phyloP scores from a whole-genome alignment of 768 basidiomycete species.

The Mycena galopus region DNA sequence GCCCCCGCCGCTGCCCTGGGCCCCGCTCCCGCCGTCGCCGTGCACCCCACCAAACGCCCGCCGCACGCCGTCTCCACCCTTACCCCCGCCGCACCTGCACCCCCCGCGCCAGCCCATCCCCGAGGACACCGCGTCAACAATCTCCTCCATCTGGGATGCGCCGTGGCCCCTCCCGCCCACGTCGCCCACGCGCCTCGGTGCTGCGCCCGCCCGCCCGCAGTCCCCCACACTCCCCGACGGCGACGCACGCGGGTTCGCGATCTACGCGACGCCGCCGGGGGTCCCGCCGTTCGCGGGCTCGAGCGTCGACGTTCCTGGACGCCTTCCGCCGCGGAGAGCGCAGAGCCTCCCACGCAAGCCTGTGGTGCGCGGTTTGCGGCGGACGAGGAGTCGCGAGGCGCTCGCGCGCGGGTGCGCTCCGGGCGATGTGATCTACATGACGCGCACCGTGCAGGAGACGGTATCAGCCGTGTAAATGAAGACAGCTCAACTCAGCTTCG shows the following conservation, averaged over 20 bases:
- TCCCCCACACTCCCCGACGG: not conserved
- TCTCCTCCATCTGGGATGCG: slow-evolving; percentile 54
- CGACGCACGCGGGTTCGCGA: not conserved
- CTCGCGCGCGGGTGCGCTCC: too few relatives aligned
- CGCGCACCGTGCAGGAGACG: not conserved
- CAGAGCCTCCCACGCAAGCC: slow-evolving; percentile 11
- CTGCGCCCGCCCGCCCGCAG: not conserved
- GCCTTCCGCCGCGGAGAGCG: not conserved
- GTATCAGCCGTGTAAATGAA: not conserved
- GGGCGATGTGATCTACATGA: slow-evolving; percentile 23
- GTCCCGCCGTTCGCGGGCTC: slow-evolving; percentile 8
- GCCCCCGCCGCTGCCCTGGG: slow-evolving; percentile 24
- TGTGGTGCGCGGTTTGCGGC: not conserved
- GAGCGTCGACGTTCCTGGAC: not conserved
- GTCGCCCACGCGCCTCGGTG: not conserved
- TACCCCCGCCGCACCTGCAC: not conserved
- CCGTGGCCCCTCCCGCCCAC: slow-evolving; percentile 56
- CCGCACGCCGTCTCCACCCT: too few relatives aligned
- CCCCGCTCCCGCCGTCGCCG: not conserved
- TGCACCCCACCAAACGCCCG: too few relatives aligned
- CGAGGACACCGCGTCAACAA: slow-evolving; percentile 49
- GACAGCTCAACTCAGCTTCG: too few relatives aligned
- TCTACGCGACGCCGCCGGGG: not conserved
- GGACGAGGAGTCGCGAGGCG: slow-evolving; percentile 11
- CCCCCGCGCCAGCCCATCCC: slow-evolving; percentile 44